Percentiles rank a stretch among this genome's conserved stretches.
Evolutionary conservation across 805 yeast genomes (phyloP).

Genomic region (Wickerhamiella cacticola): DNA sequence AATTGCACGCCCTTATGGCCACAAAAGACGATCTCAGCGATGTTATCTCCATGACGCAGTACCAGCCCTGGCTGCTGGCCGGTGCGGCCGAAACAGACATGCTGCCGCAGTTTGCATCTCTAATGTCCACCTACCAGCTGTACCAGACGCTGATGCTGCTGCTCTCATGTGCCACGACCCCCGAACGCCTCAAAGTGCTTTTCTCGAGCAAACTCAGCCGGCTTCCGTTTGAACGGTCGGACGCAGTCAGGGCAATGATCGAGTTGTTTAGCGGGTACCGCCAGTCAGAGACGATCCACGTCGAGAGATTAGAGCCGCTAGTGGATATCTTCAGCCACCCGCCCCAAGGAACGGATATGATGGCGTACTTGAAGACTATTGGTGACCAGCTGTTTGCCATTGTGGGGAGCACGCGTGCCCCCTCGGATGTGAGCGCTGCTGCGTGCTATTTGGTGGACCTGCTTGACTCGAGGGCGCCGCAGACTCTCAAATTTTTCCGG

Average conservation of each 20-base stretch:
- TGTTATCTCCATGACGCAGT: constrained; percentile 17
- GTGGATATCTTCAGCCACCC: constrained; percentile 52
- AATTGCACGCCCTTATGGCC: background rate
- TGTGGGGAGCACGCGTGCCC: constrained; percentile 41
- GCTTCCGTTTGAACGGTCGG: constrained; percentile 44
- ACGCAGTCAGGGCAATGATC: constrained; percentile 62
- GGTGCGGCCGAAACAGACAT: constrained; percentile 11
- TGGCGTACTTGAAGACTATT: constrained; percentile 44
- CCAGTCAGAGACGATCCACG: constrained; percentile 54
- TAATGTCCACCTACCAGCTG: constrained; percentile 51
- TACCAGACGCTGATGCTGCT: constrained; percentile 44
- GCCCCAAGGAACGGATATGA: constrained; percentile 41
- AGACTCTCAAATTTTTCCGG: constrained; percentile 17
- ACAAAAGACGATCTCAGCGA: constrained; percentile 29
- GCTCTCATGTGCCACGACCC: constrained; percentile 20
- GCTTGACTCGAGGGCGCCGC: constrained; percentile 14
- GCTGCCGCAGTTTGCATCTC: background rate
- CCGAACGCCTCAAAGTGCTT: constrained; percentile 36
- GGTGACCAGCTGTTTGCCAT: constrained; percentile 53
- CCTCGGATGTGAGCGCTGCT: constrained; percentile 9
- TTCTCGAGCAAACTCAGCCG: constrained; percentile 41
- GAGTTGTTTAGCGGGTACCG: constrained; percentile 70
- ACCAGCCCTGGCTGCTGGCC: constrained; percentile 15
- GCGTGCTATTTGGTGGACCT: constrained; percentile 9
- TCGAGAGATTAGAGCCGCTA: constrained; percentile 55